Evolutionary conservation across 2,329 filamentous ascomycete genomes (phyloP), one percentile per base, ranked within the genome.

Genomic region (Simplicillium aogashimaense): DNA sequence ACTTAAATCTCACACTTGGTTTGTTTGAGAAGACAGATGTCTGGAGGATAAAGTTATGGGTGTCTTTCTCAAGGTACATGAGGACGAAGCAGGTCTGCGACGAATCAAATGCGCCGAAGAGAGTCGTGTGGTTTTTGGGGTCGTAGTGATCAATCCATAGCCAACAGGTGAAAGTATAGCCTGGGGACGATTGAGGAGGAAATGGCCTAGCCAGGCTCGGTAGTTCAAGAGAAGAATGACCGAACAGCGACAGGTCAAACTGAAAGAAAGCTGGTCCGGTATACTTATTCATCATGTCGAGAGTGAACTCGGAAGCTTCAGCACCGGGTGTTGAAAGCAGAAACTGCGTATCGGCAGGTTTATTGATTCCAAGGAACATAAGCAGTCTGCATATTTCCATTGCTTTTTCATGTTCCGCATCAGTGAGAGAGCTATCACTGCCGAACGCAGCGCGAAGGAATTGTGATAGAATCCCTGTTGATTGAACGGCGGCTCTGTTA

Each of bases 1-100:
- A 83, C 58, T 92, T 94, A 70, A 98, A 98, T 41, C 92, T 79
- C 36, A 98, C 86, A 59, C 90, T 97, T 3, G 92, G 90, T 43
- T 84, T 78, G 39, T 79, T 72, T 8, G 88, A 88, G 39, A 80
- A 86, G 45, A 97, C 84, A 14, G 92, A 95, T 7, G 94, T 97
- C 63, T 98, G 92, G 6, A 98, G 68, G 49, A 98, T 98, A 49
- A 98, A 84, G 61, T 95, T 92, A 45, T 77, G 85, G 2, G 87
- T 94, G 57, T 95, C 89, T 55, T 83, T 88, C 58, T 98, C 94
- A 31, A 98, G 71, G 55, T 98, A 98, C 44, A 88, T 81, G 50
- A 98, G 77, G 29, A 98, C 66, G 54, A 98, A 98, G 60, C 92
- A 98, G 5, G 86, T 87, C 59, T 97, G 90, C 5, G 79, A 87